Conservation (phyloP, 2,329 filamentous ascomycete species). For the Pyrenochaeta sp. region DNA sequence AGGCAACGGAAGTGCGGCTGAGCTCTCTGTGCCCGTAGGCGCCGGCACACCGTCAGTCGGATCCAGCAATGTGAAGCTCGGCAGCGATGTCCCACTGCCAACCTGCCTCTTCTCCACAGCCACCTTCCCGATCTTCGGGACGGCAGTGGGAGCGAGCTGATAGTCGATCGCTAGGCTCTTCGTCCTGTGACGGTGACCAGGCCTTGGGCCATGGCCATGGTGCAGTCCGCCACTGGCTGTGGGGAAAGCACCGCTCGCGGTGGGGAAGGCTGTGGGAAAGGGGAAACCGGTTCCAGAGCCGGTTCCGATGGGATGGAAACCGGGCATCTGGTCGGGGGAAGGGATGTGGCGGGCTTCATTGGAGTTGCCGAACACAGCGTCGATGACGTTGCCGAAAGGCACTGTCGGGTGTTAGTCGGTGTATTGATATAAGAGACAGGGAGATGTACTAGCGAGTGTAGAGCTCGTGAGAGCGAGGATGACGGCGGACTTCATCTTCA, state of each 20-base stretch:
- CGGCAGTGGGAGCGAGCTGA: constrained; percentile 18
- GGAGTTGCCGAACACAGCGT: constrained; percentile 22
- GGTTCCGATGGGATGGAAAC: constrained; percentile 6
- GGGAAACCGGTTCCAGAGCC: constrained; percentile 10
- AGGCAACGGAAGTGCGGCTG: not conserved
- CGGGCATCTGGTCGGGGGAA: constrained; percentile 7
- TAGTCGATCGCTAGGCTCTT: constrained; percentile 23
- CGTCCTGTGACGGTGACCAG: not conserved
- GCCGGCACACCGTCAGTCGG: constrained; percentile 6
- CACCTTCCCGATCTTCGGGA: constrained; percentile 5
- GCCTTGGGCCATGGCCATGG: not conserved
- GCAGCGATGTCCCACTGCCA: constrained; percentile 7
- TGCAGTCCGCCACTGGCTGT: not conserved
- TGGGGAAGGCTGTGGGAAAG: constrained; percentile 16
- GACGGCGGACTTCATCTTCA: constrained; percentile 34
- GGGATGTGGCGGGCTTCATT: constrained; percentile 11
- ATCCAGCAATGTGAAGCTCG: constrained; percentile 20
- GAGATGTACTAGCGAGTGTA: constrained; percentile 25
- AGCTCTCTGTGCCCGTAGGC: constrained; percentile 3
- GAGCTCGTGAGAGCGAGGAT: constrained; percentile 33
- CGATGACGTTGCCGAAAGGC: constrained; percentile 19
- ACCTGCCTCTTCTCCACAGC: constrained; percentile 13
- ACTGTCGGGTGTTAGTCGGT: constrained; percentile 12
- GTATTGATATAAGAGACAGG: not conserved
- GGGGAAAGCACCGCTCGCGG: constrained; percentile 7